These are phyloP conservation scores for Ceratobasidium theobromae DNA, from an alignment of 1,284 basidiomycete species.

Conservation along the genomic window DNA sequence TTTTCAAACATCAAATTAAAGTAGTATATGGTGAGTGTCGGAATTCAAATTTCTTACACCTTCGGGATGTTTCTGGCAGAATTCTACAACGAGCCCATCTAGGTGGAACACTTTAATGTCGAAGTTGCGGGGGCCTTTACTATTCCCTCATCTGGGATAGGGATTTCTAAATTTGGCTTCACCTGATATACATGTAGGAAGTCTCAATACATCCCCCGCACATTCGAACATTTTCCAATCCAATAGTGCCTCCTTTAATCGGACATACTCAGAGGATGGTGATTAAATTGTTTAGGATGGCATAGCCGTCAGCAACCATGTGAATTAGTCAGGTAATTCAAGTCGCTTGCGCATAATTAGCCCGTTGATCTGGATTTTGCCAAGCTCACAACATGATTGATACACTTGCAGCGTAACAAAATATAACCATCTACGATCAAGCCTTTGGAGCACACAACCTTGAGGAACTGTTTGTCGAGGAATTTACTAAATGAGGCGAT, in stretches of 20 bases:
- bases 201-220: too few species aligned
- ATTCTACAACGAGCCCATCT: constrained; percentile 42
- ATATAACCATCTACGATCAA: too few species aligned
- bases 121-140: constrained; percentile 41
- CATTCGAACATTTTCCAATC: constrained; percentile 43
- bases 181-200: too few species aligned
- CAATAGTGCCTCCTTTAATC: constrained; percentile 45
- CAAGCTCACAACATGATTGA: constrained; percentile 48
- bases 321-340: not conserved
- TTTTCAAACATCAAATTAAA: too few species aligned
- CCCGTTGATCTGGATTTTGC: constrained; percentile 47
- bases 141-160: constrained; percentile 44
- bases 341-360: constrained; percentile 36
- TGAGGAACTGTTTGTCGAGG: constrained; percentile 47
- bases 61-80: too few species aligned
- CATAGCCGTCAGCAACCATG: not conserved
- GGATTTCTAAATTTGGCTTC: too few species aligned
- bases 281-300: constrained; percentile 40
- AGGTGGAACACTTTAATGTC: constrained; percentile 47
- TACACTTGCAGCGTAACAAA: constrained; percentile 45
- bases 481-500: constrained; percentile 45
- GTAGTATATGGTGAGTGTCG: too few species aligned
- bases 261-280: constrained; percentile 46
- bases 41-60: too few species aligned
- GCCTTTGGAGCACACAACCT: constrained; percentile 46